Evolutionary conservation across 768 basidiomycete genomes (phyloP).

Genomic region (Boletus rufocinnamomeus): DNA sequence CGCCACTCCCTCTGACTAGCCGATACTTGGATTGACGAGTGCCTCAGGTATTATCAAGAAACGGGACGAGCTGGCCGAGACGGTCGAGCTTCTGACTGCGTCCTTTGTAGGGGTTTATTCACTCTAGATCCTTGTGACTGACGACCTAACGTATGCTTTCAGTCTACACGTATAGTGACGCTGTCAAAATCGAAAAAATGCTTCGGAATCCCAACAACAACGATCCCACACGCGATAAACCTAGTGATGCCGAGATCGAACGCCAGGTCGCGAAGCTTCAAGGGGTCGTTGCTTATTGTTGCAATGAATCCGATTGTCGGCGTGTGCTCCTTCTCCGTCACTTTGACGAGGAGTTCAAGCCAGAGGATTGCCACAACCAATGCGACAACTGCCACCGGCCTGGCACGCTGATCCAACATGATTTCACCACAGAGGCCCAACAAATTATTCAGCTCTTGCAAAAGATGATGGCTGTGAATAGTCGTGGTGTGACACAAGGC

Average conservation of each 20-base stretch:
- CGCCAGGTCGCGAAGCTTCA: slow-evolving; percentile 65
- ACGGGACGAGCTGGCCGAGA: slow-evolving; percentile 97
- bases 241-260: slow-evolving; percentile 53
- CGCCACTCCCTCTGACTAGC: slow-evolving; percentile 4
- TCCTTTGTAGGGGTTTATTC: slow-evolving; percentile 65
- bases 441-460: slow-evolving; percentile 61
- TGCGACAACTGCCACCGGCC: slow-evolving; percentile 84
- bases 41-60: slow-evolving; percentile 83
- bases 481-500: slow-evolving; percentile 55
- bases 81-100: slow-evolving; percentile 77
- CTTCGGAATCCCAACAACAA: slow-evolving; percentile 55
- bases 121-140: slow-evolving; percentile 1
- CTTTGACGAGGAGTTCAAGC: slow-evolving; percentile 82
- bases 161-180: slow-evolving; percentile 73
- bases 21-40: slow-evolving; percentile 2
- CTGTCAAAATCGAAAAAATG: slow-evolving; percentile 53
- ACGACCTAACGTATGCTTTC: not conserved
- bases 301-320: slow-evolving; percentile 82
- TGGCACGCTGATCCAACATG: slow-evolving; percentile 45
- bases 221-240: slow-evolving; percentile 35
- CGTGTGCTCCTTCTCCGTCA: slow-evolving; percentile 85
- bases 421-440: slow-evolving; percentile 63
- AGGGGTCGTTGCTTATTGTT: slow-evolving; percentile 77
- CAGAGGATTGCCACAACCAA: slow-evolving; percentile 57
- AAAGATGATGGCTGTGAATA: slow-evolving; percentile 42